Evolutionary conservation across 306 rosid species (phyloP), one percentile per base, ranked within the genome.

Genomic region (Quercus wislizeni): DNA sequence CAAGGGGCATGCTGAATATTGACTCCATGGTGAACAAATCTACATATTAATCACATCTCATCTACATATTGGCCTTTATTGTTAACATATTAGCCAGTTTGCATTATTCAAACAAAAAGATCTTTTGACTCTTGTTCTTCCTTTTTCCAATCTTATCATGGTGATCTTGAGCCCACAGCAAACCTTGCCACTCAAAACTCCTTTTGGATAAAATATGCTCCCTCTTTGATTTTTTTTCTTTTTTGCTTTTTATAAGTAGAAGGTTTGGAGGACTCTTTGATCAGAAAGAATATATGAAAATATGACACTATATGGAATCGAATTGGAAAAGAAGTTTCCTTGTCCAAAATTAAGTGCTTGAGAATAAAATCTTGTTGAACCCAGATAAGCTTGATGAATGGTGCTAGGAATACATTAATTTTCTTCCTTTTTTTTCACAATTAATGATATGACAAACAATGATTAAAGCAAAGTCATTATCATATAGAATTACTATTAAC

Each of bases 71-170:
- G n/a, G n/a, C n/a, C n/a, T n/a, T n/a, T n/a, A n/a, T 52, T 43
- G 64, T 49, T 23, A 20, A 54, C 20, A 13, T 59, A 35, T 67
- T 69, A 69, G n/a, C 61, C n/a, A 2, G 67, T 21, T 38, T 18
- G 63, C 17, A 28, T 69, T 6, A 75, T 71, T 75, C 55, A 81
- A 49, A 76, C 21, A 49, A n/a, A 77, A 82, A 76, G 68, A 52
- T 5, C 59, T 81, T 76, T 76, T 70, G 20, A 27, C 75, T 41
- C 72, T 65, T 20, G 8, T 17, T 51, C 70, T 38, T 51, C 54
- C 71, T 52, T 77, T 33, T 55, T 19, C 52, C 51, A 19, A 11
- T 6, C 59, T 63, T 55, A 49, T 35, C 72, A 68, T 68, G 28
- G 52, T 18, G 54, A 67, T 67, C 15, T 35, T 67, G 28, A n/a